Evolutionary conservation across 1,284 basidiomycete genomes (phyloP).

Genomic region (Cryptococcus sp.): DNA sequence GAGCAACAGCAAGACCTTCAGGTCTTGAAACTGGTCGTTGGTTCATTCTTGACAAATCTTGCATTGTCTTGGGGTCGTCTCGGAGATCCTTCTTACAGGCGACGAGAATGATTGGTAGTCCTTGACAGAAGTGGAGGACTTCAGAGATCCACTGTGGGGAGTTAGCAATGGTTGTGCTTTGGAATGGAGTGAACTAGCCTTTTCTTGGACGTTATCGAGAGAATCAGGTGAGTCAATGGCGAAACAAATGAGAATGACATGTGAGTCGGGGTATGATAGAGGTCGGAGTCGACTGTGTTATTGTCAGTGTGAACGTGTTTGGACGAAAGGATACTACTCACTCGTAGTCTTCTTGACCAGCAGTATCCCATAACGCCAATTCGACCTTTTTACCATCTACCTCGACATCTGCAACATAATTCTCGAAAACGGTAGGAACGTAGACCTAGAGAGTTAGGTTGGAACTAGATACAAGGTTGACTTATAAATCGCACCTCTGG

Average conservation of each 20-base stretch:
- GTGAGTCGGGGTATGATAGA: conserved; percentile 83
- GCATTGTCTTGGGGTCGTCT: conserved; percentile 69
- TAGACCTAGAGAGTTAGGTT: conserved; percentile 59
- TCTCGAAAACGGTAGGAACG: conserved; percentile 87
- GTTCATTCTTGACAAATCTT: conserved; percentile 73
- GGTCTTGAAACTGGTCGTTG: conserved; percentile 66
- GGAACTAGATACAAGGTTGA: too few species aligned
- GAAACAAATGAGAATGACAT: conserved; percentile 91
- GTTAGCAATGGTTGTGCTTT: neutral
- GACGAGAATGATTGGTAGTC: conserved; percentile 81
- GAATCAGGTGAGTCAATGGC: conserved; percentile 88
- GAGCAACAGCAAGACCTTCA: conserved; percentile 77
- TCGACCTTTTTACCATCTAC: conserved; percentile 89
- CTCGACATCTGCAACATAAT: conserved; percentile 78
- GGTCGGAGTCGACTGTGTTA: conserved; percentile 73
- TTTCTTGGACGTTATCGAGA: conserved; percentile 91
- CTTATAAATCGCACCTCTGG: conserved; percentile 63
- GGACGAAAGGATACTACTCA: conserved; percentile 20
- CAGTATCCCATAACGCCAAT: conserved; percentile 91
- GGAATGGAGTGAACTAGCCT: conserved; percentile 55
- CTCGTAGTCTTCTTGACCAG: conserved; percentile 74
- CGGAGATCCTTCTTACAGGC: conserved; percentile 90
- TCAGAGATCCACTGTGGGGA: conserved; percentile 78
- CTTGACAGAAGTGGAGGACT: conserved; percentile 86
- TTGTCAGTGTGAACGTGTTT: conserved; percentile 2